Conservation (phyloP, 805 yeast species). For the Brettanomyces naardenensis region DNA sequence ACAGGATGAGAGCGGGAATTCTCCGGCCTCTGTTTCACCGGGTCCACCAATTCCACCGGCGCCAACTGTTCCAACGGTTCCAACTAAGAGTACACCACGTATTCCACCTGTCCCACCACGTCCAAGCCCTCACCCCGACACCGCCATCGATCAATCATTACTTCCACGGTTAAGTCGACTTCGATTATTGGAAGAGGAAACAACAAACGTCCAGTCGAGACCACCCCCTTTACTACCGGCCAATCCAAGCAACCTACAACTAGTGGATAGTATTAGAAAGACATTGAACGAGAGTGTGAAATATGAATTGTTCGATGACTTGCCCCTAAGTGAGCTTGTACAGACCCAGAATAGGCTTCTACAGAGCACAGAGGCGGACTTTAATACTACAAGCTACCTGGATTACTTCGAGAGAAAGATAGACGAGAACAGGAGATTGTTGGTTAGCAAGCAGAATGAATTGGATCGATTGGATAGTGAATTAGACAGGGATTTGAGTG, state of each 20-base stretch:
- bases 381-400: conserved; percentile 12
- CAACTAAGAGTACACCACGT: neutral
- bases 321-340: conserved; percentile 4
- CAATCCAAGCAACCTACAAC: conserved; percentile 18
- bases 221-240: conserved; percentile 22
- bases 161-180: no score
- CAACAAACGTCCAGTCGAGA: neutral
- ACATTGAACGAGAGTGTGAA: conserved; percentile 5
- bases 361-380: conserved; percentile 12
- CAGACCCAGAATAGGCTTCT: conserved; percentile 13
- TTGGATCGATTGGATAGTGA: conserved; percentile 10
- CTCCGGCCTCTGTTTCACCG: neutral
- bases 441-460: conserved; percentile 9
- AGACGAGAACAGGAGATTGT: conserved; percentile 19
- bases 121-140: no score
- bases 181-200: neutral
- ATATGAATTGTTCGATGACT: conserved; percentile 3
- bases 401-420: conserved; percentile 10
- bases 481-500: conserved; percentile 20
- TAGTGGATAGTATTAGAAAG: conserved; percentile 7
- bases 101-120: no score
- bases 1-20: no score
- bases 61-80: neutral
- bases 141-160: no score
- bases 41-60: neutral